phyloP scores from a whole-genome alignment of 345 rosid species.

The Lumnitzera racemosa region DNA sequence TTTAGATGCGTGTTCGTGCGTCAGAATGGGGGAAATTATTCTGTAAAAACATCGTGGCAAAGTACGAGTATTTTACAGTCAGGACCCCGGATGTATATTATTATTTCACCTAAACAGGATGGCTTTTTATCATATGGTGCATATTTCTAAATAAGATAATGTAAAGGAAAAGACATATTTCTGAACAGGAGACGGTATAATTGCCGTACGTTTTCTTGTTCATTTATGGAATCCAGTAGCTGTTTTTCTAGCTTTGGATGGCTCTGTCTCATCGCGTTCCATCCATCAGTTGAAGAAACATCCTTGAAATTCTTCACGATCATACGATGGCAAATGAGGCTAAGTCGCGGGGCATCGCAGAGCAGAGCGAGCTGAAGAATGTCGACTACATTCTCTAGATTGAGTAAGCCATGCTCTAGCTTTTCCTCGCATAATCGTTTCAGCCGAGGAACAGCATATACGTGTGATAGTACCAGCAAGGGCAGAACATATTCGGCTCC shows the following conservation, averaged over 20 bases:
- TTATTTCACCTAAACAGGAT: too few relatives aligned
- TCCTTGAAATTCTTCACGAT: constrained; percentile 44
- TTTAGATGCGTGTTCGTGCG: too few relatives aligned
- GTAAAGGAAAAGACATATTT: too few relatives aligned
- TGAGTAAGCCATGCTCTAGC: constrained; percentile 61
- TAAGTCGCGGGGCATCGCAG: constrained; percentile 72
- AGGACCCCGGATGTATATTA: too few relatives aligned
- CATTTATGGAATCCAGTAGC: constrained; percentile 40
- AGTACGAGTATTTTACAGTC: too few relatives aligned
- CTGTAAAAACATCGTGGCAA: too few relatives aligned
- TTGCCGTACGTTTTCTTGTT: constrained; percentile 44
- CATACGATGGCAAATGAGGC: constrained; percentile 60
- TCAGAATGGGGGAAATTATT: too few relatives aligned
- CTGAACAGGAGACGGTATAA: too few relatives aligned
- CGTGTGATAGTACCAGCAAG: constrained; percentile 74
- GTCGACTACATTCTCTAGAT: constrained; percentile 62
- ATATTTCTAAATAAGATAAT: too few relatives aligned
- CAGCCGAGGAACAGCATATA: constrained; percentile 53
- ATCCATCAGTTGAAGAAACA: constrained; percentile 52
- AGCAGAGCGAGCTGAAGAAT: constrained; percentile 75
- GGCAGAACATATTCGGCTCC: constrained; percentile 51
- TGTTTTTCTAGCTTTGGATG: constrained; percentile 75
- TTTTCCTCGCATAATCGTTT: constrained; percentile 55
- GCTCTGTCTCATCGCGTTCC: constrained; percentile 75
- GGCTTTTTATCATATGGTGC: too few relatives aligned